Base-by-base conservation (phyloP, 2,329 filamentous ascomycete species). In the Talaromyces funiculosus region DNA sequence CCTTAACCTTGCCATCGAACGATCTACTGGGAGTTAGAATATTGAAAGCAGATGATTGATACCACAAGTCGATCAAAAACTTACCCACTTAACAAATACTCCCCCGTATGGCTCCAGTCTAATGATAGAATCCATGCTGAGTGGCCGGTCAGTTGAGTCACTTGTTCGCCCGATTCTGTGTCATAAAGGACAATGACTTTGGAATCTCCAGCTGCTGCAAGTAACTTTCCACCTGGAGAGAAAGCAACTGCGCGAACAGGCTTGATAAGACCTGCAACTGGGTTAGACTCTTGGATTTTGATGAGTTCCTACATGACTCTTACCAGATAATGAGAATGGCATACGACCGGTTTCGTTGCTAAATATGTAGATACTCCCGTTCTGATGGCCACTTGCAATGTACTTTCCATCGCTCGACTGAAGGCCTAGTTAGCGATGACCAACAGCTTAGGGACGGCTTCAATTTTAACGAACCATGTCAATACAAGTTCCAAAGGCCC, bases 1-100 rank as follows among this genome's bases (percentile, higher is more conserved):
- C 90, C 76, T 96, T 97, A 63, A 90, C 90, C 75, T 96, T 97
- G 38, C 94, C 93, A 71, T 97, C 92, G 73, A 95, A 91, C 1
- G 89, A 86, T 53, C 83, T n/a, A n/a, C n/a, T 85, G 61, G 4
- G 47, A 33, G 3, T n/a, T n/a, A n/a, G n/a, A n/a, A n/a, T n/a
- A n/a, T n/a, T n/a, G n/a, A n/a, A n/a, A n/a, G n/a, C n/a, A 20
- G 20, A 12, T 4, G 22, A 49, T 49, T 1, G 10, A 53, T 16
- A 24, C 14, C 20, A 22, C 24, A 16, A 33, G 14, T 35, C n/a
- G 37, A 22, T 3, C 18, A 24, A 40, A 59, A n/a, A 71, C 80
- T 64, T 73, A 84, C 80, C 91, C 90, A 69, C 89, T 95, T 2
- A 97, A 81, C 12, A 99, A 79, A 73, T 90, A 96, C 76, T 97